Evolutionary conservation across 2,329 filamentous ascomycete species (phyloP), one percentile per base, ranked within the genome.

Genomic region (Davidsoniella eucalypti): DNA sequence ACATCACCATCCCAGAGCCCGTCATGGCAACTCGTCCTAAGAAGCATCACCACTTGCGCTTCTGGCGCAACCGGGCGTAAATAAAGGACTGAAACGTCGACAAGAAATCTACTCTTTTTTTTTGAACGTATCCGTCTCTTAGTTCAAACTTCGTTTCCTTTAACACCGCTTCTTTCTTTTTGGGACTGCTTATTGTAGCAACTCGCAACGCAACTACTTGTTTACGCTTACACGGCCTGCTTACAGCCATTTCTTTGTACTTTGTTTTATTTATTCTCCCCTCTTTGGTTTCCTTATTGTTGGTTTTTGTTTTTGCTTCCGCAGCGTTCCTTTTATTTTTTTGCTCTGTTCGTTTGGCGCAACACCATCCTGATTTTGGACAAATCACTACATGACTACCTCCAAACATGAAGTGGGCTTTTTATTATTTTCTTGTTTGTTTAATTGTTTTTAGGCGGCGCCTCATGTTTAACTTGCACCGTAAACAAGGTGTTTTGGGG

Each of bases 21-120:
- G 49, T 26, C 47, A 45, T 33, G 48, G 43, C 39, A 41, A 52
- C 21, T 23, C 36, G 29, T 29, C 44, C 42, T 47, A 54, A 52
- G 47, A 46, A 49, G 29, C 51, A 54, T 21, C 54, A 56, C 47
- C 56, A 57, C 45, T 54, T 56, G 44, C 55, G 55, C 43, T 57
- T 57, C 37, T 57, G 56, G 56, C 54, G 55, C 46, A 52, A 52
- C 42, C 46, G 45, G 5, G 49, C 49, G 7, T 52, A 16, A 25
- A 16, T 36, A 14, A 4, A 16, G 8, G 21, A 23, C 21, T n/a
- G 18, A 14, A 10, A 10, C 5, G 18, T 37, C n/a, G 8, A 41
- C 39, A 16, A 16, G n/a, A 41, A 41, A 21, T 41, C 39, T 41
- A 9, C 42, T 4, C n/a, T 33, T 5, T 38, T 33, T 5, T 38